Evolutionary conservation across 495 filamentous ascomycete species (phyloP).

Genomic region (Tuber magnatum): DNA sequence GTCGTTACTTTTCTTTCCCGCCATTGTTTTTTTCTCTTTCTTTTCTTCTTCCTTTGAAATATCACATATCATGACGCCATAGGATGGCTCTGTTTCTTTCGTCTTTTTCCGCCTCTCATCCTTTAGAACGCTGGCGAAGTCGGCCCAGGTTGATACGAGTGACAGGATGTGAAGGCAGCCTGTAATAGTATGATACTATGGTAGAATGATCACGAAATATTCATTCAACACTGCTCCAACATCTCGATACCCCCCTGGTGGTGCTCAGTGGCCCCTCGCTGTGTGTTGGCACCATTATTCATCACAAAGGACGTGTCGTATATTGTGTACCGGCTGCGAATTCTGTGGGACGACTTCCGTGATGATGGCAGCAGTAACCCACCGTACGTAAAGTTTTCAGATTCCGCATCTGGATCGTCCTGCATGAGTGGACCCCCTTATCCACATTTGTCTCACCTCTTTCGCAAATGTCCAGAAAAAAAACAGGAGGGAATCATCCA

Average conservation of each 20-base stretch:
- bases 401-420: background rate
- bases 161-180: conserved; percentile 14
- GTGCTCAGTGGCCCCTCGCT: background rate
- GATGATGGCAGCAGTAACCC: background rate
- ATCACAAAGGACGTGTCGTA: background rate
- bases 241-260: background rate
- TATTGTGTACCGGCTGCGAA: background rate
- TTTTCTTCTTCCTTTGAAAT: conserved; percentile 2
- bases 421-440: background rate
- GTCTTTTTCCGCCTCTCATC: background rate
- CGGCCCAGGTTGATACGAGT: conserved; percentile 1
- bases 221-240: background rate
- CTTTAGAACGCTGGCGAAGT: background rate
- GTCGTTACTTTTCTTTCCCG: background rate
- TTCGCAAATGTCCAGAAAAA: background rate
- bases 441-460: background rate
- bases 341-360: background rate
- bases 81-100: conserved; percentile 1
- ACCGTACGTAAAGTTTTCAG: background rate
- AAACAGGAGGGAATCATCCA: background rate
- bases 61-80: background rate
- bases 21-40: conserved; percentile 4
- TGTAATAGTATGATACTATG: background rate
- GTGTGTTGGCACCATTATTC: background rate
- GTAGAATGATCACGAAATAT: background rate